Base-by-base conservation (phyloP, 2,329 filamentous ascomycete genomes). In the Karstenula rhodostoma region DNA sequence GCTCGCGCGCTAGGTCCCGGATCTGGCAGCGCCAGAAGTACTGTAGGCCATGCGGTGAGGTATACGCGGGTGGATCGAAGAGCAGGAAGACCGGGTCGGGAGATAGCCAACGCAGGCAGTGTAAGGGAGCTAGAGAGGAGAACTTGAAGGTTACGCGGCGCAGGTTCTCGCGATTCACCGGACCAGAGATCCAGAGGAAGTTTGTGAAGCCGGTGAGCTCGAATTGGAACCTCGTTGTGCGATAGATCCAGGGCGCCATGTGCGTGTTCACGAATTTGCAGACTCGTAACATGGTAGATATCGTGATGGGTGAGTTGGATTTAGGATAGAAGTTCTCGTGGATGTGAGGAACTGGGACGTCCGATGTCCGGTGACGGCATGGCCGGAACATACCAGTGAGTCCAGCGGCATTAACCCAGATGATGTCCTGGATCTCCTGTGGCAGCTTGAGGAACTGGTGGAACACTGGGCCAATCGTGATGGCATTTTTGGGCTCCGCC, bases 1-100 rank as follows among this genome's bases (percentile, higher is more conserved):
- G 51, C 19, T 75, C 72, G 13, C 61, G 59, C 13, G 64, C 64
- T 3, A 74, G 59, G 29, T 74, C 70, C 10, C 67, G 69, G 15
- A 76, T 64, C 47, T 76, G 73, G 29, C 70, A 73, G 29, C 73
- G 69, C 73, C 73, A 76, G 32, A 75, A 69, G 35, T 69, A 68
- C 19, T 68, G 69, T 25, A 75, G 40, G 1, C 61, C 67, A 1
- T 46, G 55, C 3, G 71, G 69, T 1, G 57, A 64, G 2, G 66
- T 67, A 27, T 37, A 54, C 17, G 70, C 65, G 5, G 70, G 69
- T 0, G 72, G 70, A 29, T 72, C 66, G 52, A 76, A 66, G 0
- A 75, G 61, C 5, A 64, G 58, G 43, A 73, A 75, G 7, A 76
- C 27, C 1, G 60, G 58, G 29, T 74, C 72, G 4, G 73, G 70